phyloP scores from a whole-genome alignment of 257 asterid genomes.

The Cynanchum wilfordii region DNA sequence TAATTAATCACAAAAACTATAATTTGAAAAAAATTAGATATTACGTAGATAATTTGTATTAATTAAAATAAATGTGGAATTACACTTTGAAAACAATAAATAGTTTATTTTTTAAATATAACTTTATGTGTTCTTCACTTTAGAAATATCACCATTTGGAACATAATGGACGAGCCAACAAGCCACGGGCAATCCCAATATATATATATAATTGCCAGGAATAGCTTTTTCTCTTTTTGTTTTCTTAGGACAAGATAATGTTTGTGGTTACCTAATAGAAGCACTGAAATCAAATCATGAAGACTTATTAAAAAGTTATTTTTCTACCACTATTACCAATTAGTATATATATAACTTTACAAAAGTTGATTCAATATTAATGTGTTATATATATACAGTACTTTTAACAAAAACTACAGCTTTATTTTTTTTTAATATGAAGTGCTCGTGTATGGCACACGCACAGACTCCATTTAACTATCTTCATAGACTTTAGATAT shows the following conservation, averaged over 20 bases:
- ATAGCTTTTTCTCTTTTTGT: too few relatives aligned
- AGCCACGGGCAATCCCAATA: too few relatives aligned
- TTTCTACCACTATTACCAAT: not conserved
- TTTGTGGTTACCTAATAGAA: not conserved
- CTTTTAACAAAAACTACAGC: constrained; percentile 13
- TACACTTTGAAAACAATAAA: too few relatives aligned
- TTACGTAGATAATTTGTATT: too few relatives aligned
- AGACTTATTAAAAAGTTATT: not conserved
- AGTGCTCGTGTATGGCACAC: constrained; percentile 45
- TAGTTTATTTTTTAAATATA: too few relatives aligned
- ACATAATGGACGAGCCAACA: not conserved
- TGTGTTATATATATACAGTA: too few relatives aligned
- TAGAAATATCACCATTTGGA: too few relatives aligned
- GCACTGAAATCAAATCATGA: not conserved
- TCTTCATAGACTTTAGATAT: not conserved
- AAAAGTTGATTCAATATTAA: constrained; percentile 2
- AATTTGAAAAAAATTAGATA: too few relatives aligned
- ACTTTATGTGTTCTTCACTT: not conserved
- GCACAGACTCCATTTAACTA: constrained; percentile 13
- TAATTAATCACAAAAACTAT: too few relatives aligned
- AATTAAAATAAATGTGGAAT: too few relatives aligned
- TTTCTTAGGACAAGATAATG: not conserved
- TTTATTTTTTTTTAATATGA: not conserved
- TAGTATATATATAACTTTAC: constrained; percentile 10
- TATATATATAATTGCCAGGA: too few relatives aligned